A percentile compares a stretch with the other conserved stretches of the same genome.
These are phyloP conservation scores for Amaranthus hypochondriacus DNA, from an alignment of 148 eudicot species.

Conservation along the genomic window DNA sequence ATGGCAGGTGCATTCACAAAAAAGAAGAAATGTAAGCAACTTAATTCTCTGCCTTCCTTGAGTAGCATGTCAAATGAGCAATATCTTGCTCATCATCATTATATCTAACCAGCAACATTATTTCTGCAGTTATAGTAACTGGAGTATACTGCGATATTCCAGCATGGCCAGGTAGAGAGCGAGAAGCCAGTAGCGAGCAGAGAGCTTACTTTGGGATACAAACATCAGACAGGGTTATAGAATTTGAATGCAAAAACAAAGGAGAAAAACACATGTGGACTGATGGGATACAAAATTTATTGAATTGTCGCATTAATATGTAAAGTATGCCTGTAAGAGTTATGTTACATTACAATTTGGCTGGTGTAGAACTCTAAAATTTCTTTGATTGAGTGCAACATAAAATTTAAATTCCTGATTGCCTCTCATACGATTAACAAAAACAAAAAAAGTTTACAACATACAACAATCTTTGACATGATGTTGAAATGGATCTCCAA, in stretches of 20 bases:
- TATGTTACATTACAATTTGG: slow-evolving; percentile 6
- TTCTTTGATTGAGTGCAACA: slow-evolving; percentile 8
- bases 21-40: slow-evolving; percentile 83
- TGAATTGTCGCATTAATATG: slow-evolving; percentile 51
- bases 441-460: slow-evolving; percentile 1
- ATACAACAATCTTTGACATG: slow-evolving; percentile 9
- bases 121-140: slow-evolving; percentile 60
- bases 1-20: slow-evolving; percentile 93
- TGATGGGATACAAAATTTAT: slow-evolving; percentile 69
- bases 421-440: slow-evolving; percentile 3
- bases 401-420: background rate
- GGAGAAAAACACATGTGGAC: slow-evolving; percentile 72
- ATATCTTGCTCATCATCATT: slow-evolving; percentile 11
- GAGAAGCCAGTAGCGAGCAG: slow-evolving; percentile 42
- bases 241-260: slow-evolving; percentile 83
- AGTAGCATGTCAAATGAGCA: background rate
- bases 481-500: slow-evolving; percentile 7
- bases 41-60: background rate
- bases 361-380: slow-evolving; percentile 16
- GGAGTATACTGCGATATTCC: slow-evolving; percentile 61
- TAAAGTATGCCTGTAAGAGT: slow-evolving; percentile 13
- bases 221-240: slow-evolving; percentile 69
- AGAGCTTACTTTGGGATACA: slow-evolving; percentile 77
- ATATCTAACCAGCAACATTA: slow-evolving; percentile 14
- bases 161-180: slow-evolving; percentile 79